phyloP scores from a whole-genome alignment of 1,284 basidiomycete species.

The Cryptococcus floricola region DNA sequence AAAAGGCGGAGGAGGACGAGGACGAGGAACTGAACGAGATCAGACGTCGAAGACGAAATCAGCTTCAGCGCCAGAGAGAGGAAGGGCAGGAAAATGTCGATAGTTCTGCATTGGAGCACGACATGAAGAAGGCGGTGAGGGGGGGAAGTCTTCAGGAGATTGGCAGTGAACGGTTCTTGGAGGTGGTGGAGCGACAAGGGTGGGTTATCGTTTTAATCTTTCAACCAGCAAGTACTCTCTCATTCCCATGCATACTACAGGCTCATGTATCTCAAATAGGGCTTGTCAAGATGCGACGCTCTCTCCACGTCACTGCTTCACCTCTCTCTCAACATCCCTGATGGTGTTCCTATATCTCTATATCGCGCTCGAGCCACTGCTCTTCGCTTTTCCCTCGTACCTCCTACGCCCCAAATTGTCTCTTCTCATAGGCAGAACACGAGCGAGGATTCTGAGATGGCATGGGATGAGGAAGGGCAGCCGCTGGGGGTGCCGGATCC shows the following conservation, averaged over 20 bases:
- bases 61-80: constrained; percentile 7
- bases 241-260: background rate
- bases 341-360: constrained; percentile 7
- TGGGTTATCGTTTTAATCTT: constrained; percentile 45
- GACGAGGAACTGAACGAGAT: constrained; percentile 12
- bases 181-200: constrained; percentile 37
- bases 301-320: constrained; percentile 30
- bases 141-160: constrained; percentile 38
- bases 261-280: constrained; percentile 15
- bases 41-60: constrained; percentile 12
- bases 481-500: constrained; percentile 31
- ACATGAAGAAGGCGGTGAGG: constrained; percentile 5
- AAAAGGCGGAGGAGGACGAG: constrained; percentile 12
- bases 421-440: background rate
- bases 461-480: constrained; percentile 14
- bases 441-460: constrained; percentile 7
- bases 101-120: background rate
- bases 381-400: constrained; percentile 39
- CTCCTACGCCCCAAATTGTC: constrained; percentile 7
- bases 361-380: constrained; percentile 38
- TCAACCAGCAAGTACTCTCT: constrained; percentile 38
- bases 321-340: constrained; percentile 25
- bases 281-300: constrained; percentile 34
- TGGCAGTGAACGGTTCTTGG: constrained; percentile 34
- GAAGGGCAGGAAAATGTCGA: constrained; percentile 8